phyloP scores from a whole-genome alignment of 1,139 yeast genomes.

The Casaregolazyma lundiana region DNA sequence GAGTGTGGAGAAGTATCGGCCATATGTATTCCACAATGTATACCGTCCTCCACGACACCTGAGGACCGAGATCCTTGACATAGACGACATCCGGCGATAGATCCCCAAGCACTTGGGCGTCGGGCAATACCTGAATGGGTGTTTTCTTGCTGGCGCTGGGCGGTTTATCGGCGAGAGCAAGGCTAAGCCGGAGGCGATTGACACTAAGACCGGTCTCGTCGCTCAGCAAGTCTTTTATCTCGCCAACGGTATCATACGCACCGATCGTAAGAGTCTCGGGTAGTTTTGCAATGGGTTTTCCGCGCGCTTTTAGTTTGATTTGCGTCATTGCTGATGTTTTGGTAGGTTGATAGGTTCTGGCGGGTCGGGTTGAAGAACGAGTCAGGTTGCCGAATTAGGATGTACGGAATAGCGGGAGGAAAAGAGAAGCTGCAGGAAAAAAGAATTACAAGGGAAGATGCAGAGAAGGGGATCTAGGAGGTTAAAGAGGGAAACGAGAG shows the following conservation, averaged over 20 bases:
- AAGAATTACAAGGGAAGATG: background rate
- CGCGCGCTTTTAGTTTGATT: constrained; percentile 26
- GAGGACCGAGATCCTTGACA: constrained; percentile 90
- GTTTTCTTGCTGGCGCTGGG: constrained; percentile 25
- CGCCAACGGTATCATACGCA: constrained; percentile 24
- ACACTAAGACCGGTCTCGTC: constrained; percentile 29
- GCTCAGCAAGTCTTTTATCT: constrained; percentile 25
- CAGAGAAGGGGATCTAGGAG: background rate
- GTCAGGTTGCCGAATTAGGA: background rate
- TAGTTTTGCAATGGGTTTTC: constrained; percentile 25
- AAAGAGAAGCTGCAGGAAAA: too few species aligned
- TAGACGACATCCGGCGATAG: constrained; percentile 39
- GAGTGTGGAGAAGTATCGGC: constrained; percentile 74
- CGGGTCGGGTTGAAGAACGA: background rate
- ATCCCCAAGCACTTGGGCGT: constrained; percentile 32
- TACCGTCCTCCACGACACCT: constrained; percentile 86
- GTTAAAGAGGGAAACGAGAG: too few species aligned
- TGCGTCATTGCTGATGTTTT: constrained; percentile 21
- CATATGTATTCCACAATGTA: constrained; percentile 84
- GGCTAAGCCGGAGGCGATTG: constrained; percentile 34
- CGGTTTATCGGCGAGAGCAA: constrained; percentile 29
- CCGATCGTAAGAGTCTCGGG: constrained; percentile 29
- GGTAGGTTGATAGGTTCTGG: background rate
- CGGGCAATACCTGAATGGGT: constrained; percentile 35
- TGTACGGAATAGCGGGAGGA: background rate